Base-by-base conservation (phyloP, 331 rosid genomes). In the Stylosanthes scabra region DNA sequence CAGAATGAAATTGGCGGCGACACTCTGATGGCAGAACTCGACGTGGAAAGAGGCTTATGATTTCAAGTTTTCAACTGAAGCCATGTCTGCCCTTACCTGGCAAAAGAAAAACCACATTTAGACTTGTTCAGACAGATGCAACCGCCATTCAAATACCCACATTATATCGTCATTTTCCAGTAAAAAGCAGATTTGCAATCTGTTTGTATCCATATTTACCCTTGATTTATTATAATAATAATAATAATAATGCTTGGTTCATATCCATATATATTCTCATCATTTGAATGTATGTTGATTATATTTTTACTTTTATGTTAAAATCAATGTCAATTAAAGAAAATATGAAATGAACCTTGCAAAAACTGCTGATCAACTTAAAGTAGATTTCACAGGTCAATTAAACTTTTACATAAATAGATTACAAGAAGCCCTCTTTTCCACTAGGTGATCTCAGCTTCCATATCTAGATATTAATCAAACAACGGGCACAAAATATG, bases 1-100 rank as follows among this genome's bases (percentile, higher is more conserved):
- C 72, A 63, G 72, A 75, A 63, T 63, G 77, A 58, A 68, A 72
- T 52, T 15, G 49, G 60, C 70, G 34, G 47, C 49, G 77, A 68
- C 34, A 61, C 39, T 34, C 39, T 34, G 6, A 34, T 6, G 39
- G 65, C 55, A 63, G 34, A 60, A 66, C 41, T 47, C 77, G 67
- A 52, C 58, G 71, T 60, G 71, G 60, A 74, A 59, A 66, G 61
- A 70, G 70, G 65, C 15, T 46, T 62, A 45, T 31, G 12, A 63
- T 42, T 34, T 74, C n/a, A n/a, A n/a, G n/a, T n/a, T n/a, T n/a
- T n/a, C 76, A 41, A 60, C 46, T 47, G 77, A 29, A 41, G 68
- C 59, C 68, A 71, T 66, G 63, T 56, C 16, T 41, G 14, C 3
- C n/a, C 12, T 59, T 44, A 8, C 74, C 73, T 67, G 72, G 9